Evolutionary conservation across 129 eudicot species (phyloP), one percentile per base, ranked within the genome.

Genomic region (Centaurea solstitialis): DNA sequence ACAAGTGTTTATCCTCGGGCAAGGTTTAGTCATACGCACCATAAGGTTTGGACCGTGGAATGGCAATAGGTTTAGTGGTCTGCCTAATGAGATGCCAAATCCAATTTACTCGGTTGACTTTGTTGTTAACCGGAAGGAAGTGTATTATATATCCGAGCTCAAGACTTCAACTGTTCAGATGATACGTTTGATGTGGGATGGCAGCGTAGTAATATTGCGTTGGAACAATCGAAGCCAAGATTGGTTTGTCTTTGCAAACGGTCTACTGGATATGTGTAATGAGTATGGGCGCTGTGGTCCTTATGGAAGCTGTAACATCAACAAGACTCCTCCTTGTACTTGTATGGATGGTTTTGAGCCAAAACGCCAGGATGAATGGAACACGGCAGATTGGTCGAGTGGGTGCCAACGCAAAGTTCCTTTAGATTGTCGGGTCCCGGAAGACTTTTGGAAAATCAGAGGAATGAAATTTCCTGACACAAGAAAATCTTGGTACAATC

Each of bases 31-130:
- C 20, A 74, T 39, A 47, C 23, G 28, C 11, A 65, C 83, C 65
- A 57, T 66, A 57, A 78, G 86, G 50, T n/a, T 21, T 9, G 87
- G 89, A 28, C 89, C 89, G 17, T 86, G 89, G 89, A 83, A 86
- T 53, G 89, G 89, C 0, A 2, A 79, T 9, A 23, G 73, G 41
- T 82, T 82, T 62, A 86, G 86, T 69, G 86, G 89, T n/a, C 28
- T 73, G 21, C 82, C 76, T n/a, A 26, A 37, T 23, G 35, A 59
- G 28, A 74, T 21, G 4, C 6, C 22, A 21, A 74, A 74, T 12
- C 86, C 84, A 3, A 37, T 62, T 4, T 86, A 40, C 13, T 33
- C 40, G 0, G 71, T 30, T 37, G 77, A 68, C 57, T 82, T 86
- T 30, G 38, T 74, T 22, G 23, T 43, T 1, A 79, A 43, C 64